phyloP scores from a whole-genome alignment of 2,329 filamentous ascomycete species.

The Ophiobolus disseminans region DNA sequence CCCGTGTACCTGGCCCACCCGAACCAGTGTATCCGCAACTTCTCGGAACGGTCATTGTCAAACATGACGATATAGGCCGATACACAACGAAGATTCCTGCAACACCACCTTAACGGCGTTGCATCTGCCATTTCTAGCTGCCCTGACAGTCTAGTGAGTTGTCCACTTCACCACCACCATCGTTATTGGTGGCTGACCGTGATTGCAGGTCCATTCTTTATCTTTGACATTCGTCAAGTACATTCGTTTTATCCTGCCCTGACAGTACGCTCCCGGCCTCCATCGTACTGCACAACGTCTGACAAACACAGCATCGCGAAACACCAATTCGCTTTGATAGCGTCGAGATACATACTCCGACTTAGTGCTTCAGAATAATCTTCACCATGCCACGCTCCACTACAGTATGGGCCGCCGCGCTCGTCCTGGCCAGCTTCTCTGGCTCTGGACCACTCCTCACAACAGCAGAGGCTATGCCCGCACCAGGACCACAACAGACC shows the following conservation, averaged over 20 bases:
- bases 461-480: constrained; percentile 58
- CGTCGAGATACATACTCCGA: constrained; percentile 35
- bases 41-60: constrained; percentile 29
- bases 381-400: constrained; percentile 54
- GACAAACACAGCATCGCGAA: constrained; percentile 22
- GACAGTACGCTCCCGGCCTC: constrained; percentile 42
- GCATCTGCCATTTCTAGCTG: constrained; percentile 43
- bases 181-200: constrained; percentile 19
- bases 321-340: constrained; percentile 24
- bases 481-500: constrained; percentile 46
- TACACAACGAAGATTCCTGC: constrained; percentile 28
- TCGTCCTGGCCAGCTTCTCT: constrained; percentile 54
- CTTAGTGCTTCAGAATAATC: constrained; percentile 38
- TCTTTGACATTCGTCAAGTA: constrained; percentile 56
- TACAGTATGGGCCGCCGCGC: constrained; percentile 55
- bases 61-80: constrained; percentile 47
- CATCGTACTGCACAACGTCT: constrained; percentile 15
- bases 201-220: constrained; percentile 47
- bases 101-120: constrained; percentile 31
- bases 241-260: constrained; percentile 58
- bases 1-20: constrained; percentile 27
- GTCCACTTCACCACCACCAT: not conserved
- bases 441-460: constrained; percentile 55
- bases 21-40: constrained; percentile 23
- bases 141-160: constrained; percentile 46